Evolutionary conservation across 2,329 filamentous ascomycete species (phyloP).

Genomic region (Colletotrichum lini): DNA sequence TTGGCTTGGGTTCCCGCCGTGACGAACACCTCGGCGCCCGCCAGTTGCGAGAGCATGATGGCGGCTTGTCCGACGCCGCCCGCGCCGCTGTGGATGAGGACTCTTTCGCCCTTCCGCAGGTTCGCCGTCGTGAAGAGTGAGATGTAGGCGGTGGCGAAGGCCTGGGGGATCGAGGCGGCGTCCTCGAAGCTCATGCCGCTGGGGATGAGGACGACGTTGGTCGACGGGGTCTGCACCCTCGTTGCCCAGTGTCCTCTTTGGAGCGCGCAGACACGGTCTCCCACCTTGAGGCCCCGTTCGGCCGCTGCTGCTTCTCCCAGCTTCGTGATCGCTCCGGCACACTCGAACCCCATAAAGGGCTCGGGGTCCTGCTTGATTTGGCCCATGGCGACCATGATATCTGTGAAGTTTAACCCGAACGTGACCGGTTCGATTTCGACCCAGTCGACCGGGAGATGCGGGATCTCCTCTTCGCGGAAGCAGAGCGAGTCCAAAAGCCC

Average conservation of each 20-base stretch:
- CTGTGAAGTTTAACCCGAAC: conserved; percentile 47
- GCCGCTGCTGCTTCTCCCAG: conserved; percentile 47
- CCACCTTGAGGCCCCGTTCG: conserved; percentile 45
- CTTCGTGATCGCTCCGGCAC: conserved; percentile 50
- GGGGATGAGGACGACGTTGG: conserved; percentile 53
- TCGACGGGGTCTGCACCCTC: conserved; percentile 40
- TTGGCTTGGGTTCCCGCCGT: conserved; percentile 51
- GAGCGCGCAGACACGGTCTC: conserved; percentile 48
- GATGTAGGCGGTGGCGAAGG: conserved; percentile 51
- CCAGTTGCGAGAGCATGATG: conserved; percentile 49
- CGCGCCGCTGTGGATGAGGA: conserved; percentile 55
- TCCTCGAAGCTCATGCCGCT: conserved; percentile 53
- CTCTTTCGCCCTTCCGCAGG: conserved; percentile 47
- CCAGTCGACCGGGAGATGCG: conserved; percentile 30
- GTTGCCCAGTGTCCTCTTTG: conserved; percentile 42
- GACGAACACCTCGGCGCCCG: conserved; percentile 51
- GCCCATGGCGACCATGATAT: conserved; percentile 47
- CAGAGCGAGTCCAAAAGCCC: conserved; percentile 5
- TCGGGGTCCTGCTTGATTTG: conserved; percentile 36
- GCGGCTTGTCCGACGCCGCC: conserved; percentile 55
- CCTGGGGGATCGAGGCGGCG: conserved; percentile 50
- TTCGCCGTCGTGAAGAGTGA: conserved; percentile 49
- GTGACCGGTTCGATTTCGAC: conserved; percentile 48
- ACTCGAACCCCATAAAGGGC: conserved; percentile 49
- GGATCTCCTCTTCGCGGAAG: conserved; percentile 7